Conservation (phyloP, 192 early-diverging fungal species). For the Chytriomyces confervae region DNA sequence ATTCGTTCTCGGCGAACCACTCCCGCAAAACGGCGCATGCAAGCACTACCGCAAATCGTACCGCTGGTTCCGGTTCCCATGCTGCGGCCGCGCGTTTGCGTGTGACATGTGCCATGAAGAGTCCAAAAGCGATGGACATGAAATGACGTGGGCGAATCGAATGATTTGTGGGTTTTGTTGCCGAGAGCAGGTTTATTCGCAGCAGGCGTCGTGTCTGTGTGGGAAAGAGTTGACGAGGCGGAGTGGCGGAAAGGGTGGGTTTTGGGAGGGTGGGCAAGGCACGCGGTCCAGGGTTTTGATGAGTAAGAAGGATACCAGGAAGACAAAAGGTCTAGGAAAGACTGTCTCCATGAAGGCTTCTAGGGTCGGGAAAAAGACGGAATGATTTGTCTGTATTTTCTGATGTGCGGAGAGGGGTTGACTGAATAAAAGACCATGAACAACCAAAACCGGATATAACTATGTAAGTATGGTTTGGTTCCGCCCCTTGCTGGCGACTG, state of each 20-base stretch:
- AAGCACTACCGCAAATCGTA: slow-evolving; percentile 84
- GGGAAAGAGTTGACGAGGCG: slow-evolving; percentile 63
- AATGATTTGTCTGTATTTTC: neutral
- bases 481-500: neutral
- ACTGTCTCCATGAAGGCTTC: slow-evolving; percentile 50
- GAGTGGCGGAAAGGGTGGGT: slow-evolving; percentile 47
- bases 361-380: slow-evolving; percentile 36
- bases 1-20: slow-evolving; percentile 75
- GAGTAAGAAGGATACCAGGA: slow-evolving; percentile 76
- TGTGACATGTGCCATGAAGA: slow-evolving; percentile 89
- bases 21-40: slow-evolving; percentile 82
- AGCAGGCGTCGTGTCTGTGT: slow-evolving; percentile 62
- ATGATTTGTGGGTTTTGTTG: slow-evolving; percentile 88
- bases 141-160: slow-evolving; percentile 70
- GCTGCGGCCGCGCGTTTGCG: slow-evolving; percentile 81
- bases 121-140: slow-evolving; percentile 67
- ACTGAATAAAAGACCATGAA: neutral
- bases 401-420: neutral
- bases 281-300: slow-evolving; percentile 73
- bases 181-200: slow-evolving; percentile 70
- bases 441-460: too few species aligned
- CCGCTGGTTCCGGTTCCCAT: slow-evolving; percentile 92
- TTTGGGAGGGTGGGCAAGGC: slow-evolving; percentile 93
- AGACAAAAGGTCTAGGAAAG: slow-evolving; percentile 67
- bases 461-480: neutral